Base-by-base conservation (phyloP, 208 protist genomes). In the Spongospora subterranea region DNA sequence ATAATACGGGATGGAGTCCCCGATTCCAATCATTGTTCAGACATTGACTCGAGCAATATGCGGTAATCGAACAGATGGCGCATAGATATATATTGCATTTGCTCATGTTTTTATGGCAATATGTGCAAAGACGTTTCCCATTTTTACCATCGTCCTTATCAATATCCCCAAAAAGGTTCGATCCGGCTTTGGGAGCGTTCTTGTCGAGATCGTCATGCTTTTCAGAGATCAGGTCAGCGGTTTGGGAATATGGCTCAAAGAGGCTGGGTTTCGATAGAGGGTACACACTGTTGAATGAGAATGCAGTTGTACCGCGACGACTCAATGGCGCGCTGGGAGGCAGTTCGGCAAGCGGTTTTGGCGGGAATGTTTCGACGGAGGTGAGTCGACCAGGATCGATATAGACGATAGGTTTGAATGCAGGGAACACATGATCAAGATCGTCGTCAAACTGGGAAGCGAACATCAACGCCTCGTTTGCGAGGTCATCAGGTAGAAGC, bases 21-120 rank as follows among this genome's bases (percentile, higher is more conserved):
- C n/a, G 71, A 43, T 82, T 82, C 71, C 71, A 82, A 43, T 82
- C 71, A n/a, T 20, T 6, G 35, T 82, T 82, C 71, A 82, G 71
- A n/a, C 71, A 82, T 20, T 82, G 11, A n/a, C 35, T 6, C 6
- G 71, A 82, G 71, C 71, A 82, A n/a, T 82, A 82, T 35, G 35
- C n/a, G 13, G 71, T n/a, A 6, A 13, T 82, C 6, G 6, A 40
- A n/a, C 71, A 82, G 17, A 35, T 40, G 71, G 17, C 71, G 35
- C 71, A 82, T 35, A 82, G 17, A 82, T 82, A n/a, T n/a, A 82
- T 13, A n/a, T 35, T 82, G 71, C 11, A 43, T 35, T 82, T n/a
- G 17, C 6, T 29, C 50, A 60, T 60, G 24, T 60, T 24, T 29
- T 29, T 24, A 6, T 60, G 50, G 24, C 50, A 60, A 6, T 24